Evolutionary conservation across 2,329 filamentous ascomycete species (phyloP).

Genomic region (Neofusicoccum laricinum): DNA sequence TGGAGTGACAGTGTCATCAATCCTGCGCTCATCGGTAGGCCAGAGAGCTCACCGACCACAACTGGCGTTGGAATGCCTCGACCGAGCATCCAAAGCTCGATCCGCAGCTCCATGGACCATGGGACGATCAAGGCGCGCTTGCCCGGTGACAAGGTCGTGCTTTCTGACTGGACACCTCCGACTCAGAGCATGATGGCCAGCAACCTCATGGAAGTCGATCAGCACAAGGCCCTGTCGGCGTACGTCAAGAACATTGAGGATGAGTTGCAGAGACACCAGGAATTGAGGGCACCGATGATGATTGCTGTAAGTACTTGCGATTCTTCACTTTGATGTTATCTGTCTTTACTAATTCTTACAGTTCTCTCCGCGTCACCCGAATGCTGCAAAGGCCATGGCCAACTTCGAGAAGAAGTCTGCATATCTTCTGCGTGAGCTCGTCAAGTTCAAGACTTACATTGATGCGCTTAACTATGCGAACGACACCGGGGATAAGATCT

Average conservation of each 20-base stretch:
- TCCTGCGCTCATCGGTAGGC: conserved; percentile 42
- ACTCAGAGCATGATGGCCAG: conserved; percentile 87
- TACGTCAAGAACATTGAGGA: conserved; percentile 86
- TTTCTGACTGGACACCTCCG: conserved; percentile 86
- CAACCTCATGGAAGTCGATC: conserved; percentile 73
- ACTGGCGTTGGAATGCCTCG: conserved; percentile 46
- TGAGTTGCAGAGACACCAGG: conserved; percentile 83
- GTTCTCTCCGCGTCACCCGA: conserved; percentile 81
- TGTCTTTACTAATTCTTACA: conserved; percentile 24
- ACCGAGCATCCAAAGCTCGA: conserved; percentile 59
- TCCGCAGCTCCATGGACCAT: conserved; percentile 58
- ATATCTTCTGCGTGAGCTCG: conserved; percentile 87
- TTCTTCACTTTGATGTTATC: background rate
- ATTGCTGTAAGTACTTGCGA: conserved; percentile 58
- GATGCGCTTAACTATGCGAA: conserved; percentile 76
- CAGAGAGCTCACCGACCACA: conserved; percentile 32
- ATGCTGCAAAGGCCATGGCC: conserved; percentile 78
- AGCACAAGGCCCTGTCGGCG: conserved; percentile 68
- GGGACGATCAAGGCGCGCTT: conserved; percentile 62
- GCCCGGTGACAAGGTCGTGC: conserved; percentile 78
- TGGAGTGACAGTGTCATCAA: conserved; percentile 86
- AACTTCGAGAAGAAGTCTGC: conserved; percentile 98
- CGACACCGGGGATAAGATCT: conserved; percentile 67
- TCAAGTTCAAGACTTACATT: conserved; percentile 95
- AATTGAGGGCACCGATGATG: conserved; percentile 80